Percentiles rank a stretch among this genome's conserved stretches.
These are phyloP conservation scores for Aureobasidium mangrovei DNA, from an alignment of 2,329 filamentous ascomycete genomes.

Conservation along the genomic window DNA sequence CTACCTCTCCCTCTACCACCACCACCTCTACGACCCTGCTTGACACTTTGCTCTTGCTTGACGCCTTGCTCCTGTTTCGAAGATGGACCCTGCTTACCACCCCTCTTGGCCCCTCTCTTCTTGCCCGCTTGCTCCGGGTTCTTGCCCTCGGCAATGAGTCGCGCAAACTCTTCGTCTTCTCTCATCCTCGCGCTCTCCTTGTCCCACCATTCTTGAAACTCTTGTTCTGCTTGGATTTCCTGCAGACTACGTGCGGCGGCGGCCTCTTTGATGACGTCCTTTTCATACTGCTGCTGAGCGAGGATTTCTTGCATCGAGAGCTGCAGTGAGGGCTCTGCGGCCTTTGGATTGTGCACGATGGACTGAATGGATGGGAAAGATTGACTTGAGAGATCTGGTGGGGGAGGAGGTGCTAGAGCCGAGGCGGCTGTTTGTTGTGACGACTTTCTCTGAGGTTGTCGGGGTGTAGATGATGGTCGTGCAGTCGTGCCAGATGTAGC, in stretches of 20 bases:
- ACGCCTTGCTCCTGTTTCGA: neutral
- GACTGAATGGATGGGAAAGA: constrained; percentile 33
- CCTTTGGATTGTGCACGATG: constrained; percentile 46
- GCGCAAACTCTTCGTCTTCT: constrained; percentile 20
- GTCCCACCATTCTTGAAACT: constrained; percentile 96
- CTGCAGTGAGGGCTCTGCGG: constrained; percentile 55
- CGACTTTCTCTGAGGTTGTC: constrained; percentile 10
- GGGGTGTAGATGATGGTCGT: constrained; percentile 11
- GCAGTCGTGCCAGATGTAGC: neutral
- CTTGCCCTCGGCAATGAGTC: constrained; percentile 5
- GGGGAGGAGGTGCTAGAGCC: constrained; percentile 16
- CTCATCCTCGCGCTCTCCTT: constrained; percentile 63
- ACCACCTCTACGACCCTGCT: neutral
- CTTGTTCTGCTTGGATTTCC: constrained; percentile 94
- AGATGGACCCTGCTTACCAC: constrained; percentile 15
- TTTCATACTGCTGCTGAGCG: constrained; percentile 74
- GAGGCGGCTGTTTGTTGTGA: constrained; percentile 3
- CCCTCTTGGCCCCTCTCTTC: constrained; percentile 22
- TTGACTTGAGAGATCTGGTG: constrained; percentile 27
- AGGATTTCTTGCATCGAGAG: constrained; percentile 83
- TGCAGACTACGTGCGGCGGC: constrained; percentile 78
- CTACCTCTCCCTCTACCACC: constrained; percentile 12
- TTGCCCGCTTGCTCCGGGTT: constrained; percentile 1
- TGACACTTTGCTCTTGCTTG: neutral
- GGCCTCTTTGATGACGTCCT: constrained; percentile 70